These are phyloP conservation scores for Bacidia gigantensis DNA, from an alignment of 495 filamentous ascomycete species.

Conservation along the genomic window DNA sequence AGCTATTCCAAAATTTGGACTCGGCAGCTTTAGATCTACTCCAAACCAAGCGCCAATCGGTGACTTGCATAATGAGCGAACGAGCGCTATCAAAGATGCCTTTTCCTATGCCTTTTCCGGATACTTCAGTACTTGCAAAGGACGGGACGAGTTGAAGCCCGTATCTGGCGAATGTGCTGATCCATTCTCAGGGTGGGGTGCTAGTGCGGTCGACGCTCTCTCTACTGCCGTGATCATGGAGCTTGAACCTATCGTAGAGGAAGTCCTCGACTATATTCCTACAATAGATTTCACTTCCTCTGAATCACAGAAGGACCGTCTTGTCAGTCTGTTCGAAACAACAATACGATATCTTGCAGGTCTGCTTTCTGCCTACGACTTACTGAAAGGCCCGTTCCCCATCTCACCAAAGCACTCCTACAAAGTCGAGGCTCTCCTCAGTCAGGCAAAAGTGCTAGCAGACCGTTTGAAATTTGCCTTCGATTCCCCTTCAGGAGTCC, in stretches of 20 bases:
- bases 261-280: constrained; percentile 55
- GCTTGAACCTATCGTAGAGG: constrained; percentile 47
- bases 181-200: constrained; percentile 72
- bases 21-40: not conserved
- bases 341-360: constrained; percentile 81
- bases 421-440: constrained; percentile 43
- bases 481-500: constrained; percentile 60
- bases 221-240: constrained; percentile 71
- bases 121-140: constrained; percentile 32
- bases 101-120: constrained; percentile 72
- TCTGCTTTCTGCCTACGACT: constrained; percentile 68
- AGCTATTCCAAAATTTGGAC: not conserved
- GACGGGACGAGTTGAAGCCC: constrained; percentile 11
- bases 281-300: constrained; percentile 55
- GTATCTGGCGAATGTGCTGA: constrained; percentile 9
- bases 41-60: not conserved
- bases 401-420: constrained; percentile 30
- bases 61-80: constrained; percentile 24
- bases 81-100: constrained; percentile 56
- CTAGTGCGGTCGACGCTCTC: constrained; percentile 69
- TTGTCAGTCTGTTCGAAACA: constrained; percentile 73
- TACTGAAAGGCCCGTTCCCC: constrained; percentile 58
- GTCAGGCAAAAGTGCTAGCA: constrained; percentile 55
- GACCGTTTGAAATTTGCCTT: constrained; percentile 67
- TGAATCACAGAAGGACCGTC: constrained; percentile 15